A percentile compares a stretch with the other conserved stretches of the same genome.
phyloP scores from a whole-genome alignment of 75 land plant species.

The Pinus taeda region DNA sequence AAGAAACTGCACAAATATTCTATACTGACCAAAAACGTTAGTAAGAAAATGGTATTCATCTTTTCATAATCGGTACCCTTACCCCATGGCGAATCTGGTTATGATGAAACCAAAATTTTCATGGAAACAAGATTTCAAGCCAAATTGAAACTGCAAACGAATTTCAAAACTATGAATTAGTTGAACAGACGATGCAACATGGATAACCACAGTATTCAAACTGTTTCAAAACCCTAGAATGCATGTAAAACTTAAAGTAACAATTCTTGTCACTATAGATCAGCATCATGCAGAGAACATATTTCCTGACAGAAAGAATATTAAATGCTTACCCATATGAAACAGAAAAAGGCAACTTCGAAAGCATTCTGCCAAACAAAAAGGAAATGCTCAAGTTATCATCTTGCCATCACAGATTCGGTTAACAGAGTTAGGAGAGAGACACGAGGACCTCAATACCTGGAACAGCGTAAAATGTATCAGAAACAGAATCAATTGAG shows the following conservation, averaged over 20 bases:
- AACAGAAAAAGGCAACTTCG: constrained; percentile 45
- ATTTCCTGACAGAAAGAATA: background rate
- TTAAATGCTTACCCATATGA: constrained; percentile 38
- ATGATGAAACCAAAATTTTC: constrained; percentile 14
- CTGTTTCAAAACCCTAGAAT: background rate
- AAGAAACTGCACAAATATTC: background rate
- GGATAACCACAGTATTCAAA: background rate
- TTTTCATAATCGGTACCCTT: constrained; percentile 1
- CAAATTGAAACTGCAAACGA: constrained; percentile 19
- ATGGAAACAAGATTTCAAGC: constrained; percentile 23
- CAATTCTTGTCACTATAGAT: background rate
- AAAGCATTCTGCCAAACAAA: constrained; percentile 45
- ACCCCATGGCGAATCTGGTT: constrained; percentile 16
- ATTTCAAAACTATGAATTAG: constrained; percentile 10
- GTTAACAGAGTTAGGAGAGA: background rate
- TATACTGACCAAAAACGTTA: background rate
- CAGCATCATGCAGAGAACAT: background rate
- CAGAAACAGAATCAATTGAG: constrained; percentile 51
- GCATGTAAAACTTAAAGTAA: background rate
- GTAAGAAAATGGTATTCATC: background rate
- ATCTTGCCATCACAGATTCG: background rate
- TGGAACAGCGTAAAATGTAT: constrained; percentile 76
- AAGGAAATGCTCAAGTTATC: background rate
- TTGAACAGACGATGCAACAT: background rate
- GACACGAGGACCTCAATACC: constrained; percentile 26